These are phyloP conservation scores for Penicillium samsonianum DNA, from an alignment of 495 filamentous ascomycete genomes.

Conservation along the genomic window DNA sequence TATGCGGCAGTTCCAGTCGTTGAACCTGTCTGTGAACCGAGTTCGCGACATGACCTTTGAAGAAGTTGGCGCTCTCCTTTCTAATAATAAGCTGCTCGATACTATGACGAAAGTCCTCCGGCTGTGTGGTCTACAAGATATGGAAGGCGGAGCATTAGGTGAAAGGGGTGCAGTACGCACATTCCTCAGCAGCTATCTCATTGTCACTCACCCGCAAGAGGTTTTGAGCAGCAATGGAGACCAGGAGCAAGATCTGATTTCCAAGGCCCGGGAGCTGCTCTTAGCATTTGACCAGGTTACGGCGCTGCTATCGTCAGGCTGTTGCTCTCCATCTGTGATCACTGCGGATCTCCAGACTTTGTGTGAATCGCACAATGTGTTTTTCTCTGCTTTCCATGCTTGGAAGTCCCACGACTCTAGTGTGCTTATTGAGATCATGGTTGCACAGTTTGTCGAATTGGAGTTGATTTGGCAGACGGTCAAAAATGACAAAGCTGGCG, in stretches of 20 bases:
- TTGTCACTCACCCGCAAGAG: conserved; percentile 87
- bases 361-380: conserved; percentile 70
- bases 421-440: conserved; percentile 89
- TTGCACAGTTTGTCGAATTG: conserved; percentile 91
- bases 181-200: conserved; percentile 90
- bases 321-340: conserved; percentile 40
- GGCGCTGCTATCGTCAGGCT: conserved; percentile 58
- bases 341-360: conserved; percentile 48
- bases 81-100: conserved; percentile 68
- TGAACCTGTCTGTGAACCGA: conserved; percentile 73
- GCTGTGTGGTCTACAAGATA: conserved; percentile 74
- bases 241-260: conserved; percentile 86
- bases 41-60: conserved; percentile 80
- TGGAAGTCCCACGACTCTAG: conserved; percentile 94
- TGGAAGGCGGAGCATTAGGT: conserved; percentile 64
- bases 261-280: conserved; percentile 83
- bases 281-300: conserved; percentile 78
- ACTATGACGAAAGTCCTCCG: conserved; percentile 72
- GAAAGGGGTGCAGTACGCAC: conserved; percentile 81
- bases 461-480: conserved; percentile 97
- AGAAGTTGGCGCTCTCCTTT: conserved; percentile 74
- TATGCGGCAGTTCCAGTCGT: conserved; percentile 63
- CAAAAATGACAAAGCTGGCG: conserved; percentile 83
- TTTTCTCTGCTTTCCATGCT: conserved; percentile 87
- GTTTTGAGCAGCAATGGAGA: conserved; percentile 83